These are phyloP conservation scores for Casaregolazyma suthepensis DNA, from an alignment of 1,139 yeast genomes.

Conservation along the genomic window DNA sequence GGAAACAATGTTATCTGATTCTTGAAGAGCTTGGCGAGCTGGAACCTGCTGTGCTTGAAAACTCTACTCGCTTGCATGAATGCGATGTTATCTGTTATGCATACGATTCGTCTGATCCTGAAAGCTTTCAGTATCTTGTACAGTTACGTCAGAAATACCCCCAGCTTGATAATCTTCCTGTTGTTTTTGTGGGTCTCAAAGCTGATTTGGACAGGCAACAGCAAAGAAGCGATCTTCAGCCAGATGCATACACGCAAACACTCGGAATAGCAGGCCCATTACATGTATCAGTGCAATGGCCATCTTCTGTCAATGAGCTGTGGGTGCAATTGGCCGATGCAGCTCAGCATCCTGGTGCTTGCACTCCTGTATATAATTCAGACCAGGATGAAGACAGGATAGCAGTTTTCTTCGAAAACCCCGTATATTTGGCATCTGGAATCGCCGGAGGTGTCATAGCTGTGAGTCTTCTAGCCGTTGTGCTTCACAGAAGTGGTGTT, in stretches of 20 bases:
- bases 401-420: not conserved
- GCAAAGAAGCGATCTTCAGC: conserved; percentile 78
- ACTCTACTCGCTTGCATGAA: conserved; percentile 62
- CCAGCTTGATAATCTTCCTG: conserved; percentile 63
- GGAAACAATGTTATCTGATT: conserved; percentile 88
- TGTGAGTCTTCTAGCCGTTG: not conserved
- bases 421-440: not conserved
- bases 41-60: conserved; percentile 75
- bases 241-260: conserved; percentile 75
- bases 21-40: conserved; percentile 85
- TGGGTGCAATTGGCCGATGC: conserved; percentile 86
- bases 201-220: conserved; percentile 96
- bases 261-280: conserved; percentile 67
- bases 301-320: conserved; percentile 75
- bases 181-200: conserved; percentile 83
- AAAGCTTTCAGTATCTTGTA: conserved; percentile 77
- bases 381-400: conserved; percentile 47
- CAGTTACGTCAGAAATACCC: conserved; percentile 57
- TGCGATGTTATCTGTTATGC: conserved; percentile 89
- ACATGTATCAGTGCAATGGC: conserved; percentile 88
- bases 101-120: conserved; percentile 94
- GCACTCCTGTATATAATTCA: conserved; percentile 76
- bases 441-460: not conserved
- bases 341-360: conserved; percentile 67
- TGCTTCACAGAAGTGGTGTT: conserved; percentile 1